Base-by-base conservation (phyloP, 768 basidiomycete species). In the Trichaptum fuscoviolaceum region DNA sequence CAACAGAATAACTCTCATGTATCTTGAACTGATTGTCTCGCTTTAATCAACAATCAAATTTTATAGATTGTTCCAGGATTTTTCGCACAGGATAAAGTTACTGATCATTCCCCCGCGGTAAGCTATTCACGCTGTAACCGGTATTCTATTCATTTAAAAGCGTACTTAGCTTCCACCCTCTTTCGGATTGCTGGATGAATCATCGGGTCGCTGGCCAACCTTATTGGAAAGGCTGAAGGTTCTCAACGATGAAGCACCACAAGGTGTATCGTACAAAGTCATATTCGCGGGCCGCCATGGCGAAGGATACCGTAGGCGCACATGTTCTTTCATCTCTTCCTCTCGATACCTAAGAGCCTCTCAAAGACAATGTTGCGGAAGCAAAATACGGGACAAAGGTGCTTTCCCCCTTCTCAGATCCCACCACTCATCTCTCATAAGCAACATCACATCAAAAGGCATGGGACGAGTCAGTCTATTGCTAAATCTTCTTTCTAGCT, bases 231-330 rank as follows among this genome's bases (percentile, higher is more conserved):
- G 77, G 9, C 74, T 92, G n/a, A 65, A 73, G 6, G 66, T 74
- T n/a, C 73, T 92, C 65, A 88, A 89, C 66, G 67, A 71, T 1
- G 68, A 70, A 2, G 80, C 84, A 0, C 73, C 75, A 1, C 63
- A 70, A 0, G 77, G 75, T 1, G 78, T 78, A 25, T 75, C 75
- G 12, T 88, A 87, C 77, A 93, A 92, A 70, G 77, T 90, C 15
- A 77, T 92, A 65, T 84, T 88, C 66, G 74, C 92, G 1, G 84
- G 83, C 1, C 79, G 91, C 69, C 91, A 93, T 68, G 91, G 91
- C 0, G 79, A 92, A 74, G 91, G 90, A 65, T 84, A 81, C 70
- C 90, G 90, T 91, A 74, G 69, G 88, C 70, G 35, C 59, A 18
- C 63, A 15, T 60, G 59, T 36, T 35, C 9, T 58, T n/a, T 35